Conservation (phyloP, 2,329 filamentous ascomycete species). For the Laburnicola sp. region DNA sequence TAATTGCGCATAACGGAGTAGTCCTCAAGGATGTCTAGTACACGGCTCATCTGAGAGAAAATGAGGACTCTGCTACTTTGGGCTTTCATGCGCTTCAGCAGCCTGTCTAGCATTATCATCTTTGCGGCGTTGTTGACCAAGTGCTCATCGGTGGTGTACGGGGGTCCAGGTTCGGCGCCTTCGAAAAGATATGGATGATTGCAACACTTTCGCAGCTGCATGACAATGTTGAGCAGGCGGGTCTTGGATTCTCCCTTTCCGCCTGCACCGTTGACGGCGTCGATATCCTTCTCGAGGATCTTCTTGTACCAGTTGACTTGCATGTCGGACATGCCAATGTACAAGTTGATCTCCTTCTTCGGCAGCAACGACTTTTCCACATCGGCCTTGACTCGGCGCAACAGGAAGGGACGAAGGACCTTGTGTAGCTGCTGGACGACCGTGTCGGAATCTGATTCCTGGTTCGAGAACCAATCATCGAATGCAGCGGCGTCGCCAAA, state of each 20-base stretch:
- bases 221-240: conserved; percentile 94
- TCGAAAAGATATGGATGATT: conserved; percentile 99
- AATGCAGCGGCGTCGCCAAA: conserved; percentile 97
- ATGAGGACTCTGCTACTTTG: conserved; percentile 96
- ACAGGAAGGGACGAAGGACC: conserved; percentile 87
- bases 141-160: conserved; percentile 98
- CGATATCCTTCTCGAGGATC: conserved; percentile 98
- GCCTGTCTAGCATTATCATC: conserved; percentile 94
- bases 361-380: conserved; percentile 97
- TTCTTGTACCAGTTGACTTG: conserved; percentile 99
- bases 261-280: conserved; percentile 94
- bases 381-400: conserved; percentile 94
- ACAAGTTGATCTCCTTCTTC: conserved; percentile 96
- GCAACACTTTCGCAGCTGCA: conserved; percentile 98
- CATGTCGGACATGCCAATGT: conserved; percentile 99
- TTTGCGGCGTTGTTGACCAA: conserved; percentile 91
- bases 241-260: conserved; percentile 98
- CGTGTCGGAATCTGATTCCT: conserved; percentile 87
- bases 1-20: conserved; percentile 96
- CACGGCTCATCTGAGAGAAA: conserved; percentile 98
- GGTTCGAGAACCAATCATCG: conserved; percentile 95
- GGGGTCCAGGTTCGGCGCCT: conserved; percentile 92
- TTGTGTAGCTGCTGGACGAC: conserved; percentile 95
- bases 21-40: conserved; percentile 94
- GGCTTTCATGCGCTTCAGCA: conserved; percentile 77